phyloP scores from a whole-genome alignment of 768 basidiomycete genomes.

The Hericium coralloides region DNA sequence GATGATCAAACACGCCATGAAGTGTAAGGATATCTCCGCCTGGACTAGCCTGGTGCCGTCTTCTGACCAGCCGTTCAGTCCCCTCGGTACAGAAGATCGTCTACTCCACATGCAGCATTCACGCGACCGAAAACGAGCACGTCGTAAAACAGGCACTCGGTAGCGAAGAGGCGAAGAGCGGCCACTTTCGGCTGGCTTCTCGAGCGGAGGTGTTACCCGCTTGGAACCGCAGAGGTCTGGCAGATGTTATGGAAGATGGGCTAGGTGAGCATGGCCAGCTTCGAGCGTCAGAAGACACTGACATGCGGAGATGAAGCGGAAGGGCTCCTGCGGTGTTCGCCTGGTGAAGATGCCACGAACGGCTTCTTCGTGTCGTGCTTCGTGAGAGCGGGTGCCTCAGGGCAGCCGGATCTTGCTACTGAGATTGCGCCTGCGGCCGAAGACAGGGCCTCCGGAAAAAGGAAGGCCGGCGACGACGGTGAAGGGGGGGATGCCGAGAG shows the following conservation, averaged over 20 bases:
- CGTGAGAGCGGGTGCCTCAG: constrained; percentile 23
- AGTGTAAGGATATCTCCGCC: constrained; percentile 44
- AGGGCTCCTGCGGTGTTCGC: constrained; percentile 62
- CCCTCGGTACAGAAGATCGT: constrained; percentile 73
- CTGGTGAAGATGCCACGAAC: constrained; percentile 83
- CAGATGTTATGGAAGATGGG: constrained; percentile 44
- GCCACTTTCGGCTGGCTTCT: constrained; percentile 62
- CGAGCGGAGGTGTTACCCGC: constrained; percentile 58
- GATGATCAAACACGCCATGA: constrained; percentile 94
- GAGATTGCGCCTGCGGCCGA: background rate
- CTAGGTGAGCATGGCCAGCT: background rate
- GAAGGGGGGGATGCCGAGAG: constrained; percentile 3
- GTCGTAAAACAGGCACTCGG: constrained; percentile 71
- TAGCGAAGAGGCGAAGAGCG: constrained; percentile 55
- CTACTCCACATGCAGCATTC: constrained; percentile 96
- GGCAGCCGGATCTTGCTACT: background rate
- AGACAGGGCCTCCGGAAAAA: background rate
- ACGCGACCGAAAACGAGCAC: constrained; percentile 86
- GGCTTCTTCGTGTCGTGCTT: constrained; percentile 99
- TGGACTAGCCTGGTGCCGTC: background rate
- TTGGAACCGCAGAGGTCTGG: constrained; percentile 77
- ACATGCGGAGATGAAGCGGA: constrained; percentile 41
- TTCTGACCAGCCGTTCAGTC: constrained; percentile 35
- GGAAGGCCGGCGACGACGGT: background rate
- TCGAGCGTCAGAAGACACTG: background rate